Evolutionary conservation across 495 filamentous ascomycete species (phyloP).

Genomic region (Penicillium cinerascens): DNA sequence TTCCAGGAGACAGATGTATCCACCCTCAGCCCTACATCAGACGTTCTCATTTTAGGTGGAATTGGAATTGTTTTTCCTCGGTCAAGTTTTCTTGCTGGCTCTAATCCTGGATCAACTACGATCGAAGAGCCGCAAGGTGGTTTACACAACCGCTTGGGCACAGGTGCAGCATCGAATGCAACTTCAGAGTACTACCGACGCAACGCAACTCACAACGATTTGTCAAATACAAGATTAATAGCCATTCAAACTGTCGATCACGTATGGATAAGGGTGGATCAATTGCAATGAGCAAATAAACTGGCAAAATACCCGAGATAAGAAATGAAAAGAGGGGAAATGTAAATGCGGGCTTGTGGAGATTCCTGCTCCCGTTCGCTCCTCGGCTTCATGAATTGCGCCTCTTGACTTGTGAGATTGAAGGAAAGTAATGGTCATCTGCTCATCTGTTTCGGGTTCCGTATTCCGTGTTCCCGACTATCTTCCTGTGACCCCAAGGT

Average conservation of each 20-base stretch:
- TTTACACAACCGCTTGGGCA: not conserved
- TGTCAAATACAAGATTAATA: not conserved
- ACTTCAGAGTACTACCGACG: not conserved
- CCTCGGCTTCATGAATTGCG: not conserved
- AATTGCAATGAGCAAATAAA: not conserved
- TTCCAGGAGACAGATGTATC: not conserved
- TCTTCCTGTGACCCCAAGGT: not conserved
- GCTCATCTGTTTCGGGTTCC: not conserved
- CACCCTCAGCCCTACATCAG: not conserved
- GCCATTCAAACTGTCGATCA: not conserved
- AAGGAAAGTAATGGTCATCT: not conserved
- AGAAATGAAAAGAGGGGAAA: not conserved
- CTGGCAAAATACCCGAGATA: not conserved
- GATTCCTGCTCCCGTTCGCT: not conserved
- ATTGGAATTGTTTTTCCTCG: not conserved
- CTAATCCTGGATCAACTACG: not conserved
- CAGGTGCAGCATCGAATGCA: not conserved
- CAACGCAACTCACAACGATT: not conserved
- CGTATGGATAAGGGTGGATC: not conserved
- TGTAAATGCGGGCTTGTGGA: not conserved
- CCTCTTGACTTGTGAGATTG: not conserved
- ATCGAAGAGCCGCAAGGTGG: not conserved
- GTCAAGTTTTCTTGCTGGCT: not conserved
- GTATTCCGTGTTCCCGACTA: not conserved
- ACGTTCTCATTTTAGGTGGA: not conserved